Evolutionary conservation across 805 yeast genomes (phyloP).

Genomic region (Suhomyces pyralidae): DNA sequence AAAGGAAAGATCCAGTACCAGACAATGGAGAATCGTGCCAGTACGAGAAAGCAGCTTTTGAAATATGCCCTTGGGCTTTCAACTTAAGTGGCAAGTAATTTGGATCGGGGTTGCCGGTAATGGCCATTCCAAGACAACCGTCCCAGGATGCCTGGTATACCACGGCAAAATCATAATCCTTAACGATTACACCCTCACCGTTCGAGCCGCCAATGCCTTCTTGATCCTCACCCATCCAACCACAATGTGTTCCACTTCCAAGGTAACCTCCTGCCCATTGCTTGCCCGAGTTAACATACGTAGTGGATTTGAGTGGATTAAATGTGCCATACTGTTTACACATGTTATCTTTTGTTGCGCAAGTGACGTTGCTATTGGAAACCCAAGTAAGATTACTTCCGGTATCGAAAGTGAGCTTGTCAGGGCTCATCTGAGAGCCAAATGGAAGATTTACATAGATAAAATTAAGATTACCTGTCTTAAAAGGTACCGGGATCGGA

Average conservation of each 20-base stretch:
- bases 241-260: background rate
- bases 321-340: background rate
- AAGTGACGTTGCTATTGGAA: background rate
- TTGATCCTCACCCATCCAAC: background rate
- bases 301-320: background rate
- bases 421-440: background rate
- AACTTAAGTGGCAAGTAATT: slow-evolving; percentile 10
- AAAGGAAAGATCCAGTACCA: slow-evolving; percentile 14
- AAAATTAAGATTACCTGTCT: too few species aligned
- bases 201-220: background rate
- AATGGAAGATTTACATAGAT: background rate
- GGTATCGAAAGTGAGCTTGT: background rate
- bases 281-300: background rate
- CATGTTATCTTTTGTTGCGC: background rate
- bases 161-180: background rate
- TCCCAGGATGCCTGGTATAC: background rate
- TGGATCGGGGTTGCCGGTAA: background rate
- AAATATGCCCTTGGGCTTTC: slow-evolving; percentile 9
- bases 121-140: background rate
- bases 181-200: background rate
- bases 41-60: slow-evolving; percentile 9
- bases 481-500: too few species aligned
- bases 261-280: background rate
- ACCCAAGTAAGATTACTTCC: background rate
- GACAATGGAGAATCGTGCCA: slow-evolving; percentile 9